A percentile compares a stretch with the other conserved stretches of the same genome.
phyloP scores from a whole-genome alignment of 148 eudicot species.

The Rhododendron ferrugineum region DNA sequence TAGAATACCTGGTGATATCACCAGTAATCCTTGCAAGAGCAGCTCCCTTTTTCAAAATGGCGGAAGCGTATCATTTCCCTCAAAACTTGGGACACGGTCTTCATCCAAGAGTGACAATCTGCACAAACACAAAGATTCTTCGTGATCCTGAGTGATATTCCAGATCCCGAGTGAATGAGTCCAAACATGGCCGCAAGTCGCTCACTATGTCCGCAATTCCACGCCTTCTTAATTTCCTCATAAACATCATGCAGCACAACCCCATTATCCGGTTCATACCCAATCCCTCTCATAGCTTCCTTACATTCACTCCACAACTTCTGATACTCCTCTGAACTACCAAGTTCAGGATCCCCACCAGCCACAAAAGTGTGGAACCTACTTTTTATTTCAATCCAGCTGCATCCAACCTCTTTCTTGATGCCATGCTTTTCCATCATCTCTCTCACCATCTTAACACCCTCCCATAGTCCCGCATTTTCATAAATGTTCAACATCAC shows the following conservation, averaged over 20 bases:
- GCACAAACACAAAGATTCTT: conserved; percentile 33
- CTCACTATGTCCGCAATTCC: conserved; percentile 30
- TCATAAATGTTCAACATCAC: conserved; percentile 36
- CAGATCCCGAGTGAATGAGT: conserved; percentile 24
- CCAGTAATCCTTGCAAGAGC: conserved; percentile 34
- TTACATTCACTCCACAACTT: conserved; percentile 1
- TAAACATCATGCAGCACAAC: conserved; percentile 31
- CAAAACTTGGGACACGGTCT: conserved; percentile 24
- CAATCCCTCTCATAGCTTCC: conserved; percentile 8
- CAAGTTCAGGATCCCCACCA: background rate
- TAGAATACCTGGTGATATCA: background rate
- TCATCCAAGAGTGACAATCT: conserved; percentile 35
- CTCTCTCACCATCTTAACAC: conserved; percentile 28
- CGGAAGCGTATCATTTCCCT: conserved; percentile 33
- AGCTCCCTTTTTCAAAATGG: conserved; percentile 24
- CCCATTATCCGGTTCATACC: conserved; percentile 25
- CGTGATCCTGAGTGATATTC: conserved; percentile 22
- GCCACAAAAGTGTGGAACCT: conserved; percentile 20
- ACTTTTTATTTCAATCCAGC: conserved; percentile 33
- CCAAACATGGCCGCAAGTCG: conserved; percentile 30
- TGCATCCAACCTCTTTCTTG: conserved; percentile 34
- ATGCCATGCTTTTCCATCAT: conserved; percentile 31
- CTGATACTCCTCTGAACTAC: conserved; percentile 5
- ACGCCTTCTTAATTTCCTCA: conserved; percentile 21
- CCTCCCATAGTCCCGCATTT: conserved; percentile 36